Percentiles rank a stretch among this genome's conserved stretches.
These are phyloP conservation scores for Geranium brycei DNA, from an alignment of 345 rosid genomes.

Conservation along the genomic window DNA sequence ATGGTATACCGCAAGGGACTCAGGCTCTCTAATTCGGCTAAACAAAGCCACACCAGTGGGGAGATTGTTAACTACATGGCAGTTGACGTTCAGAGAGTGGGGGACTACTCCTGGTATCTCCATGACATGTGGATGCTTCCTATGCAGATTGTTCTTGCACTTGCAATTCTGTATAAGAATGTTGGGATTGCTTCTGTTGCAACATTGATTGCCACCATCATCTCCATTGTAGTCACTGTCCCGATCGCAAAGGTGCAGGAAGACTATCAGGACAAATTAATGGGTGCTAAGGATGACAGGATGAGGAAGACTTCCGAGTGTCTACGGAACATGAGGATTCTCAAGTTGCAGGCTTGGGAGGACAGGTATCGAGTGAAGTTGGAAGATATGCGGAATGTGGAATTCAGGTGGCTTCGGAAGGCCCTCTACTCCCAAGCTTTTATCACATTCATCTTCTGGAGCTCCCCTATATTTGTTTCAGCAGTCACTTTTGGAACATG, in stretches of 20 bases:
- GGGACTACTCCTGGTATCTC: conserved; percentile 97
- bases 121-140: conserved; percentile 99
- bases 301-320: conserved; percentile 99
- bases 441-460: conserved; percentile 93
- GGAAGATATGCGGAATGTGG: conserved; percentile 89
- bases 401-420: conserved; percentile 81
- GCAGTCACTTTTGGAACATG: conserved; percentile 91
- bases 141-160: conserved; percentile 87
- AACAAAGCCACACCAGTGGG: conserved; percentile 92
- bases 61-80: conserved; percentile 98
- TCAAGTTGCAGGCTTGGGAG: conserved; percentile 99
- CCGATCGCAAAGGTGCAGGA: conserved; percentile 88
- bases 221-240: conserved; percentile 71
- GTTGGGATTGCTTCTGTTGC: conserved; percentile 93
- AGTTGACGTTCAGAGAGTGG: conserved; percentile 92
- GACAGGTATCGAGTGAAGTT: conserved; percentile 63
- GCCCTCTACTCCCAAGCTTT: conserved; percentile 98
- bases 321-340: conserved; percentile 93
- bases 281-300: conserved; percentile 98
- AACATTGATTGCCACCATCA: conserved; percentile 74
- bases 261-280: conserved; percentile 86
- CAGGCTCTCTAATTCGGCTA: conserved; percentile 73
- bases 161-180: conserved; percentile 83
- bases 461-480: conserved; percentile 99
- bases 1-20: conserved; percentile 93